phyloP scores from a whole-genome alignment of 306 rosid genomes.

The Prunus mume region DNA sequence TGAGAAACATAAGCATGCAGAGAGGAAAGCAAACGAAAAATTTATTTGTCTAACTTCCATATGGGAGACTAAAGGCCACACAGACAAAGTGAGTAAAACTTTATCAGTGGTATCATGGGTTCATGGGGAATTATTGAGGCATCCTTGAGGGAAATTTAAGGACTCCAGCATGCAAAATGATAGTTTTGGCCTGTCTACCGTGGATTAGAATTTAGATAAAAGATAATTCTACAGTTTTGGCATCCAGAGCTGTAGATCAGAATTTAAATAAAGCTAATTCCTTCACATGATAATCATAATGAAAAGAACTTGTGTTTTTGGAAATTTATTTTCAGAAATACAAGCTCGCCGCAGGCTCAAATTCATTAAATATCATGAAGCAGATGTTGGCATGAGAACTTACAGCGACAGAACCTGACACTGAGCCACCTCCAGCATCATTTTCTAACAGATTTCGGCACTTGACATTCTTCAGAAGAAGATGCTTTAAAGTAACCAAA shows the following conservation, averaged over 20 bases:
- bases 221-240: neutral
- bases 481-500: slow-evolving; percentile 82
- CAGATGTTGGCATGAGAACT: slow-evolving; percentile 22
- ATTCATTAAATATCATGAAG: slow-evolving; percentile 2
- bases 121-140: no score
- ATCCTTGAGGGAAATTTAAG: no score
- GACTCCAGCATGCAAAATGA: neutral
- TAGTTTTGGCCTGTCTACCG: neutral
- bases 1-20: no score
- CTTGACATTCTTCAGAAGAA: slow-evolving; percentile 85
- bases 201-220: neutral
- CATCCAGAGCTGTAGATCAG: neutral
- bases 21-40: no score
- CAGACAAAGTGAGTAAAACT: no score
- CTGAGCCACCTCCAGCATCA: slow-evolving; percentile 94
- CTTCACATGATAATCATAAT: neutral
- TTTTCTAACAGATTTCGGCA: slow-evolving; percentile 95
- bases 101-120: no score
- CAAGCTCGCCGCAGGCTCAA: neutral
- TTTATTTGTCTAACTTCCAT: no score
- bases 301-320: neutral
- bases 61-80: no score
- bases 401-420: slow-evolving; percentile 74
- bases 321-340: neutral
- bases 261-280: neutral